These are phyloP conservation scores for Tricholoma sp. DNA, from an alignment of 768 basidiomycete genomes.

Conservation along the genomic window DNA sequence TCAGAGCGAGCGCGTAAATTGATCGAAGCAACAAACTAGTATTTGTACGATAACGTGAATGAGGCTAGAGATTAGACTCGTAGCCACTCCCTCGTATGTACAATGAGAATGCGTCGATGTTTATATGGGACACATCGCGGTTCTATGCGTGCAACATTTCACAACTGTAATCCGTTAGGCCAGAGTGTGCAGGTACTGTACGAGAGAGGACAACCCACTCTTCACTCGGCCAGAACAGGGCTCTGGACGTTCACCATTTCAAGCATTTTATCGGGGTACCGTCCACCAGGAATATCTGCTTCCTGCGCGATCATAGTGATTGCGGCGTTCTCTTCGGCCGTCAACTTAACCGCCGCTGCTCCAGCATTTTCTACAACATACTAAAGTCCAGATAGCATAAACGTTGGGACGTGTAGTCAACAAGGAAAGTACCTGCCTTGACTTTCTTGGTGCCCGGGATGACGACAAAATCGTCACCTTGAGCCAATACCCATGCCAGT, in stretches of 20 bases:
- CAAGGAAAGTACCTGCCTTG: background rate
- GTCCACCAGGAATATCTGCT: background rate
- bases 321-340: background rate
- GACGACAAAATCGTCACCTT: background rate
- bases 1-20: constrained; percentile 3
- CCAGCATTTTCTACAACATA: background rate
- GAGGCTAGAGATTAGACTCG: too few species aligned
- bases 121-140: too few species aligned
- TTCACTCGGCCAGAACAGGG: background rate
- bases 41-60: too few species aligned
- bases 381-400: background rate
- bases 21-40: constrained; percentile 1
- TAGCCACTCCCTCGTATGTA: too few species aligned
- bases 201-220: too few species aligned
- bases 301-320: background rate
- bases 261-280: background rate
- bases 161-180: too few species aligned
- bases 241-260: background rate
- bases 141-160: too few species aligned
- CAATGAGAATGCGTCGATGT: too few species aligned
- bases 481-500: constrained; percentile 42
- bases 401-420: background rate
- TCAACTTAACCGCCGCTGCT: background rate
- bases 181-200: too few species aligned
- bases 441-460: constrained; percentile 1